These are phyloP conservation scores for Arabidopsis arenosa DNA, from an alignment of 345 rosid genomes.

Conservation along the genomic window DNA sequence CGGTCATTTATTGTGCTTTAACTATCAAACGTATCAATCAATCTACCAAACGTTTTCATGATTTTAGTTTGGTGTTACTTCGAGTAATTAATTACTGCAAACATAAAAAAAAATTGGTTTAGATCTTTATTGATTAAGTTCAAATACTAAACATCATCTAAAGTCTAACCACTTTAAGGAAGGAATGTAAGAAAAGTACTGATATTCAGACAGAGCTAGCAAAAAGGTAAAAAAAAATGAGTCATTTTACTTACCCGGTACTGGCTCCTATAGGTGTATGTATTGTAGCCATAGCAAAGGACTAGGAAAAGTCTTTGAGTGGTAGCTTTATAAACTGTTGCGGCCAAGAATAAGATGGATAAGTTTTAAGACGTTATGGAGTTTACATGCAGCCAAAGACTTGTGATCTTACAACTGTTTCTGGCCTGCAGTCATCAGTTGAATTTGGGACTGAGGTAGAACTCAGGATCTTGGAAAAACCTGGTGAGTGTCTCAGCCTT, in stretches of 20 bases:
- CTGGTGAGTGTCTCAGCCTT: constrained; percentile 67
- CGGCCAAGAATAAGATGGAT: constrained; percentile 17
- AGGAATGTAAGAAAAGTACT: background rate
- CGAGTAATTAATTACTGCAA: background rate
- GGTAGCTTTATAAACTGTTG: constrained; percentile 11
- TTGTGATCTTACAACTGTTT: constrained; percentile 26
- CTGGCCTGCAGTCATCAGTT: constrained; percentile 43
- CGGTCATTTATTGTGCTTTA: constrained; percentile 1
- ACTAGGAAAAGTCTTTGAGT: background rate
- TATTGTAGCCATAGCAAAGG: background rate
- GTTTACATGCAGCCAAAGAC: constrained; percentile 8
- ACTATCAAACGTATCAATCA: constrained; percentile 7
- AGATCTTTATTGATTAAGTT: constrained; percentile 3
- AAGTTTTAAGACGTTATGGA: constrained; percentile 2
- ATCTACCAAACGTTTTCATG: constrained; percentile 12
- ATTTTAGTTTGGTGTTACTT: background rate
- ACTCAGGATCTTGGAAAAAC: constrained; percentile 81
- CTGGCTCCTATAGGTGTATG: constrained; percentile 4
- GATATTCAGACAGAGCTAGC: background rate
- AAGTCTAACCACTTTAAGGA: background rate
- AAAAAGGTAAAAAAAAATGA: constrained; percentile 11
- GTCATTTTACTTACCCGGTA: constrained; percentile 12
- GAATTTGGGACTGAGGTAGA: constrained; percentile 72
- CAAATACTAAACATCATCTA: background rate
- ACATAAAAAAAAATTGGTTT: background rate